Base-by-base conservation (phyloP, 805 yeast genomes). In the Yarrowia keelungensis region DNA sequence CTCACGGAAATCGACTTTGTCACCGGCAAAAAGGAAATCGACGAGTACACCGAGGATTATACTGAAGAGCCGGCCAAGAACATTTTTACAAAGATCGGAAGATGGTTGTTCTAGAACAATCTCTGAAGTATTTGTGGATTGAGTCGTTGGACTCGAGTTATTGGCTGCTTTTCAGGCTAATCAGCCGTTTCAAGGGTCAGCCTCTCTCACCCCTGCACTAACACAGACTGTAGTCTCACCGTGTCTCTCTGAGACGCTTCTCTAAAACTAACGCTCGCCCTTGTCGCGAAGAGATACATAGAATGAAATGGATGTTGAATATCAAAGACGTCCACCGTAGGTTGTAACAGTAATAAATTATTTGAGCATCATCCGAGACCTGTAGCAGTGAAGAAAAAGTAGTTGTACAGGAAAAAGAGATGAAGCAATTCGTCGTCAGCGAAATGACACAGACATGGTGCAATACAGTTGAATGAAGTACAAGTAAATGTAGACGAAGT, bases 21-120 rank as follows among this genome's bases (percentile, higher is more conserved):
- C 14, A 78, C 84, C 3, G 90, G 88, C 1, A 76, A 86, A 61
- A 81, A 78, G 36, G 90, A 86, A 73, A 82, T 88, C 51, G 89
- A 86, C 72, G 84, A 81, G 26, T 89, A 88, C 75, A 90, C 88
- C 36, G 69, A 61, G 5, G 61, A 65, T 16, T 49, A 62, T 35
- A 8, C 1, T 5, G 67, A 62, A 47, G 16, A 2, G 47, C 67
- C 67, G 15, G 42, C 67, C 15, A 47, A 32, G 10, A 62, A 62
- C 16, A 22, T 46, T 19, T 47, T 62, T n/a, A 7, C 12, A 2
- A 62, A 62, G 35, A 22, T 46, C 12, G 54, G 47, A 16, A 36
- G 67, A 26, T 47, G 54, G 54, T 38, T 62, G 14, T 59, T 59
- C 16, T 59, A 49, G 19, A 19, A 19, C 19, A 19, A 19, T 19